Base-by-base conservation (phyloP, 1,284 basidiomycete species). In the Cystobasidium sp. region DNA sequence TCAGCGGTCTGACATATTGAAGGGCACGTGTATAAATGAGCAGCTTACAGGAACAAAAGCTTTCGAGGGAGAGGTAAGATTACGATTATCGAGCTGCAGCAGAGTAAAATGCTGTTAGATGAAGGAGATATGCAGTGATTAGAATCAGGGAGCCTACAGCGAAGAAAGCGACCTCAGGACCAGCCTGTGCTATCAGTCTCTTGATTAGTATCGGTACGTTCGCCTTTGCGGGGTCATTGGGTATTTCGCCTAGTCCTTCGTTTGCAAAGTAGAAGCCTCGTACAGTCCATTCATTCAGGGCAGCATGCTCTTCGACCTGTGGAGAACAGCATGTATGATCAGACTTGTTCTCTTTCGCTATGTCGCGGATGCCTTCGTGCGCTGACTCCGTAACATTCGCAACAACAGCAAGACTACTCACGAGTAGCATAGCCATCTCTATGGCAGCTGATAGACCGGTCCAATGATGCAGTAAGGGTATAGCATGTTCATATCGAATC, bases 391-490 rank as follows among this genome's bases (percentile, higher is more conserved):
- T n/a, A n/a, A n/a, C n/a, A n/a, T n/a, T n/a, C n/a, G n/a, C n/a
- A n/a, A n/a, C n/a, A n/a, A n/a, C n/a, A 9, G 43, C 51, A 47
- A 18, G 12, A 31, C 37, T 44, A 53, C 87, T 79, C 78, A 90
- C 90, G 78, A 91, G 82, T 77, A 89, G 88, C 61, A 92, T 84
- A 14, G 89, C 90, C 75, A 90, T 88, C 80, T 91, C 90, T 88
- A 90, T 90, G 87, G 89, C 90, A 1, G 89, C 88, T 75, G 88
- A 89, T 67, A 91, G 83, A 77, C 86, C 88, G 10, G 90, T 90
- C 90, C 90, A 91, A 79, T 90, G 88, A 80, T 91, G 91, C 63
- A 91, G 84, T 44, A 91, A 83, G n/a, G 90, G 90, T 46, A 92
- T 84, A 4, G 87, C 85, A 79, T 91, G 90, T 63, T 75, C 71